Percentiles rank a stretch among this genome's conserved stretches.
Evolutionary conservation across 139 green algal species (phyloP).

Genomic region (Chlamydomonas eustigma): DNA sequence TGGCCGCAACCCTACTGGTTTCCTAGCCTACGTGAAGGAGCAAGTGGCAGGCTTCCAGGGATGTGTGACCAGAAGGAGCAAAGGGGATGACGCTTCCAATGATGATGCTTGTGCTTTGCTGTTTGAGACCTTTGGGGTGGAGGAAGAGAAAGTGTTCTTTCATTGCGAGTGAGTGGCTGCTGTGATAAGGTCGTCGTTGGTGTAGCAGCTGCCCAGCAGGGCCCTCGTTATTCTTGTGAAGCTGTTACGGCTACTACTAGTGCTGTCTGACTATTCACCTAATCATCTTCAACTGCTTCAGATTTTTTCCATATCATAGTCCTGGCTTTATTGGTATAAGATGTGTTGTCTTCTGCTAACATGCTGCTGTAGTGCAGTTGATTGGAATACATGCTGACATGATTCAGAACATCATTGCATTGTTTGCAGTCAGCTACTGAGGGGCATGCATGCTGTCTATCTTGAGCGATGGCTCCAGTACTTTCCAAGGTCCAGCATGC

Average conservation of each 20-base stretch:
- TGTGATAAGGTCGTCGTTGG: too few relatives aligned
- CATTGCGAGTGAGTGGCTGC: slow-evolving; percentile 12
- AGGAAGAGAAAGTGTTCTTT: slow-evolving; percentile 5
- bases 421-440: background rate
- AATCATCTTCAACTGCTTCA: too few relatives aligned
- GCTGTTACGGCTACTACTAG: too few relatives aligned
- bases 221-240: too few relatives aligned
- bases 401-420: background rate
- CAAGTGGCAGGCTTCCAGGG: slow-evolving; percentile 3
- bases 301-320: too few relatives aligned
- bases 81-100: background rate
- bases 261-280: too few relatives aligned
- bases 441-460: slow-evolving; percentile 1
- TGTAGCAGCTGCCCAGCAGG: too few relatives aligned
- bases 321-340: too few relatives aligned
- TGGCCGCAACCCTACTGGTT: background rate
- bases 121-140: background rate
- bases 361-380: too few relatives aligned
- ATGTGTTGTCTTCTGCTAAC: too few relatives aligned
- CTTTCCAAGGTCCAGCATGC: background rate
- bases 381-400: slow-evolving; percentile 6
- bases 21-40: slow-evolving; percentile 11
- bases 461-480: background rate
- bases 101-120: background rate
- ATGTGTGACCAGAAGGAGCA: background rate